Evolutionary conservation across 768 basidiomycete genomes (phyloP).

Genomic region (Amanita phalloides): DNA sequence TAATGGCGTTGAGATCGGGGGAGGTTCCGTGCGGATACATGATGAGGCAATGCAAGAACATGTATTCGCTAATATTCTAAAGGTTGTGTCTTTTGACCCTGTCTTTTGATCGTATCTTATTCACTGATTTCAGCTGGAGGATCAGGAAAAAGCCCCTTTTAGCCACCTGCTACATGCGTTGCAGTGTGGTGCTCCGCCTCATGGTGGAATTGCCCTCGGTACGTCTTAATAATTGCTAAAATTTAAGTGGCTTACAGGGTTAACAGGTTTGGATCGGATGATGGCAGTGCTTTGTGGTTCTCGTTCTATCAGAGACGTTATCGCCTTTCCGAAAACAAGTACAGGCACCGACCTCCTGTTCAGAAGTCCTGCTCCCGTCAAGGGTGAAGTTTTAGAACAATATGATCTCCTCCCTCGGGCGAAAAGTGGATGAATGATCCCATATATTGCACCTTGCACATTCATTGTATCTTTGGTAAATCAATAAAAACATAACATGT

Average conservation of each 20-base stretch:
- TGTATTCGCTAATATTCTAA: conserved; percentile 65
- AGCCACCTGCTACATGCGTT: conserved; percentile 80
- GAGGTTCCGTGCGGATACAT: conserved; percentile 89
- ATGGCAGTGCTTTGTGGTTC: conserved; percentile 86
- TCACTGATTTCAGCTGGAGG: conserved; percentile 43
- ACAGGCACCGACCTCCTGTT: conserved; percentile 81
- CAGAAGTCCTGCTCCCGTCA: conserved; percentile 68
- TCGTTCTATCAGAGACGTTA: conserved; percentile 86
- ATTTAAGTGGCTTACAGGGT: conserved; percentile 5
- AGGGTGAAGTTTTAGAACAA: conserved; percentile 40
- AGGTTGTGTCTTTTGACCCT: conserved; percentile 36
- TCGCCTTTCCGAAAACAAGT: conserved; percentile 91
- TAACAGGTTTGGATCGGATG: conserved; percentile 81
- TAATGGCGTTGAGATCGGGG: conserved; percentile 90
- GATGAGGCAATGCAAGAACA: conserved; percentile 81
- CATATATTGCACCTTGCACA: background rate
- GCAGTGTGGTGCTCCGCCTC: conserved; percentile 85
- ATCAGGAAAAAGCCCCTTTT: conserved; percentile 67
- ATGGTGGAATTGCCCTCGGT: conserved; percentile 93
- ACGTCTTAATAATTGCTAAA: conserved; percentile 8
- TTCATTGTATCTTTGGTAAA: background rate
- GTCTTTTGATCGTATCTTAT: background rate
- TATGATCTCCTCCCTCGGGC: conserved; percentile 40
- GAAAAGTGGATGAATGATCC: background rate
- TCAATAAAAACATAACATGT: background rate